A percentile compares a stretch with the other conserved stretches of the same genome.
Evolutionary conservation across 306 rosid species (phyloP).

Genomic region (Gastrolobium bilobum): DNA sequence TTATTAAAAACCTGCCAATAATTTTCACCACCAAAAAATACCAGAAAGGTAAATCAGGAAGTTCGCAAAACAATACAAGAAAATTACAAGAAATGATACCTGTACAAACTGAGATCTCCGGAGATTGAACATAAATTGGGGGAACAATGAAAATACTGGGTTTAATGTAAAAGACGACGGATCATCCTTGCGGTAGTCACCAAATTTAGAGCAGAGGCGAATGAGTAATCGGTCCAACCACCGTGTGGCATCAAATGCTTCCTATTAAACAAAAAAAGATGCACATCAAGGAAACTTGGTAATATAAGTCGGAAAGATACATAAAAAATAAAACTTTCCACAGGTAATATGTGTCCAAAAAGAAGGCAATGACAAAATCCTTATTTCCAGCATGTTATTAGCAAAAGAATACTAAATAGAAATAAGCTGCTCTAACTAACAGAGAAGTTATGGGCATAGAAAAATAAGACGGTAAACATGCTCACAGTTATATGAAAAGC

Average conservation of each 20-base stretch:
- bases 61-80: conserved; percentile 5
- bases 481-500: conserved; percentile 2
- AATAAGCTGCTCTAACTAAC: conserved; percentile 1
- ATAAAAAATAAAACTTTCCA: neutral
- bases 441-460: conserved; percentile 21
- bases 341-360: neutral
- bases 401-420: conserved; percentile 12
- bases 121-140: conserved; percentile 86
- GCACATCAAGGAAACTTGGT: conserved; percentile 11
- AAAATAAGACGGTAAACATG: neutral
- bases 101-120: conserved; percentile 92
- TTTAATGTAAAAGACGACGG: conserved; percentile 82
- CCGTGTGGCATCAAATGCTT: conserved; percentile 83
- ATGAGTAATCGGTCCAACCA: conserved; percentile 91
- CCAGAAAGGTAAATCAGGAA: conserved; percentile 19
- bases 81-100: conserved; percentile 51
- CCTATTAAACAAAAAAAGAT: conserved; percentile 57
- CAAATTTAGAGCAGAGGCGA: conserved; percentile 90
- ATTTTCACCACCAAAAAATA: conserved; percentile 34
- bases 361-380: neutral
- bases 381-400: conserved; percentile 1
- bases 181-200: conserved; percentile 91
- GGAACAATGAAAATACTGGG: conserved; percentile 80
- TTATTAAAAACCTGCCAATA: conserved; percentile 83
- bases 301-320: neutral